These are phyloP conservation scores for Globisporangium spiculum DNA, from an alignment of 352 stramenopile genomes.

Conservation along the genomic window DNA sequence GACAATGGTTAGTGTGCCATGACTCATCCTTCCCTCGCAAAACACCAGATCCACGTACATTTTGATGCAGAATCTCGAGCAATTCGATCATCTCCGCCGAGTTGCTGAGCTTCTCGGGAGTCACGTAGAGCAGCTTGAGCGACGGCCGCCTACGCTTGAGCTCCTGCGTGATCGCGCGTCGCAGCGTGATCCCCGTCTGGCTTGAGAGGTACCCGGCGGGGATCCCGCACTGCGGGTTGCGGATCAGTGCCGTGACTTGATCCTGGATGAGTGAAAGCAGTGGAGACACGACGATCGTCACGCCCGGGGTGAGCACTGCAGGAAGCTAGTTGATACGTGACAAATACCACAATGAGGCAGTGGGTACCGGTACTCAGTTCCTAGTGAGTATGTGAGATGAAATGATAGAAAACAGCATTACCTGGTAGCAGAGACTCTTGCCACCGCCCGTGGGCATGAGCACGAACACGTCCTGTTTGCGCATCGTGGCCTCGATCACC, in stretches of 20 bases:
- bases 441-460: slow-evolving; percentile 93
- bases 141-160: slow-evolving; percentile 69
- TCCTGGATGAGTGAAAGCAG: slow-evolving; percentile 94
- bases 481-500: slow-evolving; percentile 91
- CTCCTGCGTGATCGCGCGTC: slow-evolving; percentile 70
- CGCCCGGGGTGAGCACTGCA: slow-evolving; percentile 53
- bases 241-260: slow-evolving; percentile 84
- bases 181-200: slow-evolving; percentile 60
- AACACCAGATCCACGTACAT: slow-evolving; percentile 22
- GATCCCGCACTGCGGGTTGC: slow-evolving; percentile 60
- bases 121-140: slow-evolving; percentile 93
- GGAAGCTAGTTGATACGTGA: slow-evolving; percentile 26
- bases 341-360: neutral
- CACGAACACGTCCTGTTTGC: slow-evolving; percentile 90
- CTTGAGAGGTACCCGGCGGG: slow-evolving; percentile 74
- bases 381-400: slow-evolving; percentile 9
- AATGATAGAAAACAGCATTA: slow-evolving; percentile 26
- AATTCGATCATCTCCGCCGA: slow-evolving; percentile 70
- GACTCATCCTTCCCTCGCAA: too few relatives aligned
- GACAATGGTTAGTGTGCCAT: neutral
- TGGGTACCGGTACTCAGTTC: neutral
- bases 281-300: slow-evolving; percentile 94
- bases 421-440: slow-evolving; percentile 92
- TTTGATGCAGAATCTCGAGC: slow-evolving; percentile 44
- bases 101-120: slow-evolving; percentile 92